A percentile compares a stretch with the other conserved stretches of the same genome.
Evolutionary conservation across 805 yeast genomes (phyloP).

Genomic region (Wickerhamiella sergipiensis): DNA sequence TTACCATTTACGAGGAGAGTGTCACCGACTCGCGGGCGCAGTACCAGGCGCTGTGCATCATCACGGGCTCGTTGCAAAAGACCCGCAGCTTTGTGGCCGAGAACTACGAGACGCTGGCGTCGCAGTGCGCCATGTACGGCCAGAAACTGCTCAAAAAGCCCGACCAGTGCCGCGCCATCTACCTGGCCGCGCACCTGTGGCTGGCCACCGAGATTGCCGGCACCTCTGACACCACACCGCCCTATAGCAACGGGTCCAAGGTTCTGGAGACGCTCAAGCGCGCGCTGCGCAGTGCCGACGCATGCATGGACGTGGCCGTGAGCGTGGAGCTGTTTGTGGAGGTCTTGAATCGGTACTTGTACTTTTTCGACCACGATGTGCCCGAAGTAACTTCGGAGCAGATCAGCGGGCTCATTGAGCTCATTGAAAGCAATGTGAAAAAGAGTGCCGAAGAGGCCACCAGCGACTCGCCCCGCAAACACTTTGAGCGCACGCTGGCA

Average conservation of each 20-base stretch:
- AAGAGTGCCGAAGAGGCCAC: constrained; percentile 21
- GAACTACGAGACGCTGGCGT: constrained; percentile 68
- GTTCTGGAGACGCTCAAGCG: constrained; percentile 86
- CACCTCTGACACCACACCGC: constrained; percentile 15
- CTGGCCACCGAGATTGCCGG: constrained; percentile 64
- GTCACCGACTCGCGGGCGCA: constrained; percentile 41
- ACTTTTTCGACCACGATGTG: constrained; percentile 74
- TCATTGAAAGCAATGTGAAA: constrained; percentile 36
- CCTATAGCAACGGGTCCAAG: constrained; percentile 24
- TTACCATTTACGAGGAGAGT: constrained; percentile 65
- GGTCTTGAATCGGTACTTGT: constrained; percentile 71
- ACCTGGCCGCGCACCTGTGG: constrained; percentile 83
- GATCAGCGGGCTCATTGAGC: constrained; percentile 73
- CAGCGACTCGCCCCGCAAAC: constrained; percentile 32
- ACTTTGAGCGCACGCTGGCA: constrained; percentile 57
- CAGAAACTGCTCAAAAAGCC: constrained; percentile 80
- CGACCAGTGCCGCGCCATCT: constrained; percentile 88
- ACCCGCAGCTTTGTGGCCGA: constrained; percentile 42
- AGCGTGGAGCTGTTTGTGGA: constrained; percentile 79
- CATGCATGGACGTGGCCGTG: constrained; percentile 69
- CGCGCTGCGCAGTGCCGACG: constrained; percentile 79
- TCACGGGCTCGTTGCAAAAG: constrained; percentile 39
- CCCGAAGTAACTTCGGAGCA: constrained; percentile 54
- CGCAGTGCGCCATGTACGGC: constrained; percentile 76
- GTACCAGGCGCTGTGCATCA: constrained; percentile 37